phyloP scores from a whole-genome alignment of 1,139 yeast species.

The Yamadazyma spencermartinsiae region DNA sequence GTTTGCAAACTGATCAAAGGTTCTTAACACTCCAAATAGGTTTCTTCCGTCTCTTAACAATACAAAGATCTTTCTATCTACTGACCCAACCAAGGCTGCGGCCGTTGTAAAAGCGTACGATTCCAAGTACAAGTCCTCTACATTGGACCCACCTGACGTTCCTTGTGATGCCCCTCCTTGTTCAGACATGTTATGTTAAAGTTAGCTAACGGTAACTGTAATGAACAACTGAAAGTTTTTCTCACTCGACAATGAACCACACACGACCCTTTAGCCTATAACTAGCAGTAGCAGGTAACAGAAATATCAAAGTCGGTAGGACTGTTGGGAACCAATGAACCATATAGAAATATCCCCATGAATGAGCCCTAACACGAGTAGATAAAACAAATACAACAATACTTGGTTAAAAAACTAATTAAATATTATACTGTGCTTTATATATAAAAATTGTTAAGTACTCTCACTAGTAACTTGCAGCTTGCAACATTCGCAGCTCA shows the following conservation, averaged over 20 bases:
- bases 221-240: conserved; percentile 1
- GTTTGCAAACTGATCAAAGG: conserved; percentile 95
- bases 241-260: not conserved
- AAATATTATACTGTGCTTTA: too few relatives aligned
- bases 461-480: not conserved
- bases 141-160: conserved; percentile 21
- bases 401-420: too few relatives aligned
- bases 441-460: too few relatives aligned
- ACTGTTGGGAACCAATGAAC: not conserved
- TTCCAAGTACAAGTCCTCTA: conserved; percentile 55
- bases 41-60: conserved; percentile 88
- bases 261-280: conserved; percentile 3
- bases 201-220: too few relatives aligned
- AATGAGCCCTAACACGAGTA: too few relatives aligned
- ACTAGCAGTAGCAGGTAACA: not conserved
- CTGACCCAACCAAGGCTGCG: conserved; percentile 92
- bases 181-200: not conserved
- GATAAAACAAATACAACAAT: too few relatives aligned
- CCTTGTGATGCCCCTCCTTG: conserved; percentile 2
- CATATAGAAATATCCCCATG: too few relatives aligned
- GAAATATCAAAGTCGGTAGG: not conserved
- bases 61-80: conserved; percentile 85
- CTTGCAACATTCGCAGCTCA: conserved; percentile 11
- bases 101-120: conserved; percentile 94
- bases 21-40: conserved; percentile 85